Conservation (phyloP, 73 alveolate genomes). For the Effrenium voratum region DNA sequence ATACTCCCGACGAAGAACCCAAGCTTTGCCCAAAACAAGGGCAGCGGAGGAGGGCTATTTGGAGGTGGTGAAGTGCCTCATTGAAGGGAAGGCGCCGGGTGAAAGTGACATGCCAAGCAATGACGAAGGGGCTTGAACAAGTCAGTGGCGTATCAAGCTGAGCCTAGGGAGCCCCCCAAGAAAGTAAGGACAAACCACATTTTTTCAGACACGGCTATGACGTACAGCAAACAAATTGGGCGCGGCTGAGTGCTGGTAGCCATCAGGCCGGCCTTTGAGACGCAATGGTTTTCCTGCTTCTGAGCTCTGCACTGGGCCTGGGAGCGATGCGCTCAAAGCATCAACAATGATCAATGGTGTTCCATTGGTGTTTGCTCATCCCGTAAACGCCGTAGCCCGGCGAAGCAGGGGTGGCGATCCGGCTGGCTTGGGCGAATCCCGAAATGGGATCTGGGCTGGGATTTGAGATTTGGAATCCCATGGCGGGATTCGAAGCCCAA, state of each 20-base stretch:
- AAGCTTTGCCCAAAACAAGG: neutral
- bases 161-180: neutral
- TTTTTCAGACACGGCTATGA: neutral
- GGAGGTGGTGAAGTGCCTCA: slow-evolving; percentile 69
- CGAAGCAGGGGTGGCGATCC: no score
- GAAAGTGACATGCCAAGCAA: neutral
- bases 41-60: slow-evolving; percentile 88
- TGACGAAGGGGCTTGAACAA: neutral
- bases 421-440: no score
- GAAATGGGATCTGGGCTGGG: no score
- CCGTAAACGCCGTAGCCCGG: no score
- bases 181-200: neutral
- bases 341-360: no score
- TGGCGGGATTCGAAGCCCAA: no score
- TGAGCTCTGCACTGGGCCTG: neutral
- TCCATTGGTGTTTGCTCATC: no score
- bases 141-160: neutral
- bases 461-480: no score
- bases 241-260: no score
- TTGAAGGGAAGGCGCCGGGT: slow-evolving; percentile 62
- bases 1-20: neutral
- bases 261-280: no score
- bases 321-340: no score
- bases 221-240: neutral
- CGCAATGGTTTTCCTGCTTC: neutral